Conservation (phyloP, 805 yeast species). For the Myxozyma geophila region DNA sequence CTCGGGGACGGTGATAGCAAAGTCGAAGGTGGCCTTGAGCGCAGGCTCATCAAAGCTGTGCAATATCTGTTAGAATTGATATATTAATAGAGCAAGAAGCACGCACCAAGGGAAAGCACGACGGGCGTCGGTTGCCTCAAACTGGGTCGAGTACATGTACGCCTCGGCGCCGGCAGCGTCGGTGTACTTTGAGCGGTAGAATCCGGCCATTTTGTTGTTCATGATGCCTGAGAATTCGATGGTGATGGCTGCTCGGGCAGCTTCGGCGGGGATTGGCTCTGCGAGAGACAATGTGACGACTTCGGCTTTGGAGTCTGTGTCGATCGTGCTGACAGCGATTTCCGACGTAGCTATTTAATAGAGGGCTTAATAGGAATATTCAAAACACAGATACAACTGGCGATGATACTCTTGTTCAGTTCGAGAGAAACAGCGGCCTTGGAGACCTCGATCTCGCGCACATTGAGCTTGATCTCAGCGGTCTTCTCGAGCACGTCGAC, state of each 20-base stretch:
- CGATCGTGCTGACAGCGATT: constrained; percentile 42
- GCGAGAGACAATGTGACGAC: constrained; percentile 61
- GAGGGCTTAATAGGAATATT: not conserved
- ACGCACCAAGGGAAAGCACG: constrained; percentile 74
- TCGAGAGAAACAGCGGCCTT: constrained; percentile 29
- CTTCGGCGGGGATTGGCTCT: constrained; percentile 44
- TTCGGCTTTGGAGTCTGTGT: constrained; percentile 58
- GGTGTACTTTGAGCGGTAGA: constrained; percentile 54
- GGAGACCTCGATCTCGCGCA: constrained; percentile 31
- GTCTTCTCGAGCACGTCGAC: constrained; percentile 34
- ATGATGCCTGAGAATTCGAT: constrained; percentile 61
- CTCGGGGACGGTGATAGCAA: constrained; percentile 56
- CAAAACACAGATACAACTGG: not conserved
- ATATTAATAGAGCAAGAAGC: not conserved
- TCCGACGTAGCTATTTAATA: constrained; percentile 35
- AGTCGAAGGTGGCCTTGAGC: constrained; percentile 71
- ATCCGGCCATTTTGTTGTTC: constrained; percentile 74
- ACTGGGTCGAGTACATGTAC: constrained; percentile 80
- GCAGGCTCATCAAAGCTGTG: constrained; percentile 74
- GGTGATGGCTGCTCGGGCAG: constrained; percentile 50
- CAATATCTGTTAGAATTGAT: not conserved
- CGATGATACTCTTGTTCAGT: constrained; percentile 30
- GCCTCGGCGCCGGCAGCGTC: constrained; percentile 65
- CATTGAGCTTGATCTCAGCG: constrained; percentile 35
- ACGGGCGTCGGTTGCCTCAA: constrained; percentile 86